Conservation (phyloP, 129 eudicot genomes). For the Dittrichia graveolens region DNA sequence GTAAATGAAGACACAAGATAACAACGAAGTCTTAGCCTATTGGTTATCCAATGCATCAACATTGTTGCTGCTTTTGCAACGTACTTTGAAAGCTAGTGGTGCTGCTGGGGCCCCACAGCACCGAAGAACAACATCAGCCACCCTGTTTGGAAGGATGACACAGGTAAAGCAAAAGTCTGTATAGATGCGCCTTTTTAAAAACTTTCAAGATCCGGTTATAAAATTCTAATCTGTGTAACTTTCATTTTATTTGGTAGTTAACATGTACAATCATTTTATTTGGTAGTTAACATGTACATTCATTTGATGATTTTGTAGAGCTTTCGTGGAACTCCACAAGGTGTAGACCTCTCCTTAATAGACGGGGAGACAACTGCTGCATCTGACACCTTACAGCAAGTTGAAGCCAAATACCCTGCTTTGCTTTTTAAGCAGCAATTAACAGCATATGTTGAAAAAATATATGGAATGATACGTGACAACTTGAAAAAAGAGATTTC, state of each 20-base stretch:
- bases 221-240: no score
- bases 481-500: conserved; percentile 85
- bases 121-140: conserved; percentile 68
- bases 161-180: conserved; percentile 44
- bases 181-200: no score
- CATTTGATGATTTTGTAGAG: conserved; percentile 49
- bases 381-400: conserved; percentile 56
- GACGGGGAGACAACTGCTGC: conserved; percentile 58
- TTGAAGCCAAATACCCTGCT: conserved; percentile 90
- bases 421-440: conserved; percentile 86
- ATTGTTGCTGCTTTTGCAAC: conserved; percentile 70
- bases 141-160: conserved; percentile 85
- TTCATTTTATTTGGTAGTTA: neutral
- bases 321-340: conserved; percentile 83
- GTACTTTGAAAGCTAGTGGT: conserved; percentile 83
- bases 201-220: no score
- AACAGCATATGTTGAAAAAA: conserved; percentile 87
- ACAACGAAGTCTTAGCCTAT: conserved; percentile 80
- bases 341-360: conserved; percentile 61
- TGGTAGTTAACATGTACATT: conserved; percentile 3
- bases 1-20: conserved; percentile 72
- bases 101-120: conserved; percentile 84
- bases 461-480: conserved; percentile 91
- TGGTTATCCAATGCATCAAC: conserved; percentile 95
- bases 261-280: conserved; percentile 8